A percentile compares a stretch with the other conserved stretches of the same genome.
Conservation (phyloP, 139 green algal species). For the Gonium pectorale region DNA sequence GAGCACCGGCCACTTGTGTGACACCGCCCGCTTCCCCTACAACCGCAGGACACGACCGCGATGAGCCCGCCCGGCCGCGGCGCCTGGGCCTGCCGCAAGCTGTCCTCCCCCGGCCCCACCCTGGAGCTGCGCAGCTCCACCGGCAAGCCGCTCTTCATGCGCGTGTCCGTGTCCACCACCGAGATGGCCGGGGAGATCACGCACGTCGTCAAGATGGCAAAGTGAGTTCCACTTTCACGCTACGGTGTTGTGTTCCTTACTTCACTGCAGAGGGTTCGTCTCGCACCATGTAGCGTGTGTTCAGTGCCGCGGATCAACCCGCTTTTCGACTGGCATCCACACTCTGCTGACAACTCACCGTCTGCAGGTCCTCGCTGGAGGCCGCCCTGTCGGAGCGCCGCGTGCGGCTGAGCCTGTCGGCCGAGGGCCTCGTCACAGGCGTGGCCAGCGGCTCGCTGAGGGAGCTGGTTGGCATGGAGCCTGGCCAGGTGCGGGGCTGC, state of each 20-base stretch:
- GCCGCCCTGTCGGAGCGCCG: background rate
- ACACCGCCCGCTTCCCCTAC: no score
- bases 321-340: no score
- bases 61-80: background rate
- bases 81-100: background rate
- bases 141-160: slow-evolving; percentile 25
- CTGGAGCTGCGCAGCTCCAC: slow-evolving; percentile 14
- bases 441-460: background rate
- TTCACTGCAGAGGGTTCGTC: no score
- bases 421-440: background rate
- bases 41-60: background rate
- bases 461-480: background rate
- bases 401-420: background rate
- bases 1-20: no score
- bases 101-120: background rate
- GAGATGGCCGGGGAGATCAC: background rate
- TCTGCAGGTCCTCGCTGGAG: slow-evolving; percentile 7
- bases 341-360: no score
- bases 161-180: background rate
- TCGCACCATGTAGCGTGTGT: no score
- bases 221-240: background rate
- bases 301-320: no score
- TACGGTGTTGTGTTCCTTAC: no score
- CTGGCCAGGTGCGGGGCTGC: background rate
- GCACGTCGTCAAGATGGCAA: slow-evolving; percentile 4